Percentiles rank a stretch among this genome's conserved stretches.
These are phyloP conservation scores for Boletus insuetus DNA, from an alignment of 768 basidiomycete species.

Conservation along the genomic window DNA sequence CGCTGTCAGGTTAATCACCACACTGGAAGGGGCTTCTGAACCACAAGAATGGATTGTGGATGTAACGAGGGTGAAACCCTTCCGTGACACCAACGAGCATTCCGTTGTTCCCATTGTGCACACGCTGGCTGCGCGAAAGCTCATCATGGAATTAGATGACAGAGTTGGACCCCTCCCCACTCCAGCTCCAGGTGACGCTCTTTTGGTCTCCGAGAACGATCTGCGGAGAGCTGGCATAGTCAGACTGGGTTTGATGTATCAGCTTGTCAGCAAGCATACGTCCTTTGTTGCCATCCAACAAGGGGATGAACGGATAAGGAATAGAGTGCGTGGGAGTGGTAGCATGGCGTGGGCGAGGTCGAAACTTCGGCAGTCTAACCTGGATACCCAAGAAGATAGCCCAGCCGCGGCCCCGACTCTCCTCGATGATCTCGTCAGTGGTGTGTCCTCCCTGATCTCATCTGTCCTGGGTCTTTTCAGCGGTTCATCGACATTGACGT, in stretches of 20 bases:
- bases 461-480: conserved; percentile 14
- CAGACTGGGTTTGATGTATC: conserved; percentile 49
- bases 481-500: background rate
- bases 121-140: conserved; percentile 49
- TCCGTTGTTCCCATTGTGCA: conserved; percentile 42
- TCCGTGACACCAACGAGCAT: conserved; percentile 12
- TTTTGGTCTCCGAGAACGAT: conserved; percentile 30
- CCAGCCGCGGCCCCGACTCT: conserved; percentile 1
- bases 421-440: conserved; percentile 19
- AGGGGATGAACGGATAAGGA: conserved; percentile 22
- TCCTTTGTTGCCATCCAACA: conserved; percentile 55
- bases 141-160: conserved; percentile 53
- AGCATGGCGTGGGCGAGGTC: conserved; percentile 15
- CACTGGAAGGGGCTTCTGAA: conserved; percentile 24
- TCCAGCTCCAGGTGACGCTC: conserved; percentile 23
- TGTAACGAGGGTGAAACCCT: conserved; percentile 27
- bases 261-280: conserved; percentile 50
- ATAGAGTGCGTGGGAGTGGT: background rate
- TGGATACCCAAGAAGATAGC: background rate
- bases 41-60: conserved; percentile 15
- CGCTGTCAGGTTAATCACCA: conserved; percentile 26
- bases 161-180: conserved; percentile 32
- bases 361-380: conserved; percentile 6
- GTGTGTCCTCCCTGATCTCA: conserved; percentile 15
- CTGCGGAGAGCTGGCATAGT: conserved; percentile 46